These are phyloP conservation scores for Rheum nobile DNA, from an alignment of 148 eudicot species.

Conservation along the genomic window DNA sequence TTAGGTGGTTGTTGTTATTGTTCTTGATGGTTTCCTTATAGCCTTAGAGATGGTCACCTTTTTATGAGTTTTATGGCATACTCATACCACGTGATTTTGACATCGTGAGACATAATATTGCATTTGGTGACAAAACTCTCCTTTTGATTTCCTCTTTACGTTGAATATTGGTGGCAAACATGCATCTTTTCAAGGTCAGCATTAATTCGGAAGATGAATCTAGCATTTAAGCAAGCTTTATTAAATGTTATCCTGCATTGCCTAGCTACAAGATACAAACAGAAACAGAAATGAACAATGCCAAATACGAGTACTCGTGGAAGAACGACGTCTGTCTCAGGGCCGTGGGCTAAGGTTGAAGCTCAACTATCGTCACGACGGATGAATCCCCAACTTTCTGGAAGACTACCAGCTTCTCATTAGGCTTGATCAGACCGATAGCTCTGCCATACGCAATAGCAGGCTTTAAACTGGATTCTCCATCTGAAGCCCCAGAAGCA, in stretches of 20 bases:
- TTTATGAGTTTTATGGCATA: too few species aligned
- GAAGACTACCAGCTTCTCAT: constrained; percentile 50
- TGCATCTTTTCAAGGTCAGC: too few species aligned
- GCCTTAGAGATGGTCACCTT: too few species aligned
- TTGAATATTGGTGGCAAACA: too few species aligned
- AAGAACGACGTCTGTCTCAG: neutral
- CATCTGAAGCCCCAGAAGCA: constrained; percentile 25
- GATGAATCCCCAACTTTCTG: constrained; percentile 47
- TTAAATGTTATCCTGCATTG: neutral
- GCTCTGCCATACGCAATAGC: constrained; percentile 37
- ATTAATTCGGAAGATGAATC: neutral
- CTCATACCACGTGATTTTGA: too few species aligned
- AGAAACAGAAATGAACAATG: neutral
- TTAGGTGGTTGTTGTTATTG: too few species aligned
- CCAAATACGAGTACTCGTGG: neutral
- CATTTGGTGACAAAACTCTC: too few species aligned
- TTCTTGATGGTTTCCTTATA: too few species aligned
- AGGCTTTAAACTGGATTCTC: constrained; percentile 43
- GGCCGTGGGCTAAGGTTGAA: neutral
- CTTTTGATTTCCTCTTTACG: too few species aligned
- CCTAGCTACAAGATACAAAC: neutral
- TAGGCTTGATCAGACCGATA: constrained; percentile 34
- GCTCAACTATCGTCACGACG: constrained; percentile 24
- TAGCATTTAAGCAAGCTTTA: neutral
- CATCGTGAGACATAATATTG: too few species aligned